Percentiles rank a stretch among this genome's conserved stretches.
phyloP scores from a whole-genome alignment of 1,284 basidiomycete species.

The Malassezia cuniculi region DNA sequence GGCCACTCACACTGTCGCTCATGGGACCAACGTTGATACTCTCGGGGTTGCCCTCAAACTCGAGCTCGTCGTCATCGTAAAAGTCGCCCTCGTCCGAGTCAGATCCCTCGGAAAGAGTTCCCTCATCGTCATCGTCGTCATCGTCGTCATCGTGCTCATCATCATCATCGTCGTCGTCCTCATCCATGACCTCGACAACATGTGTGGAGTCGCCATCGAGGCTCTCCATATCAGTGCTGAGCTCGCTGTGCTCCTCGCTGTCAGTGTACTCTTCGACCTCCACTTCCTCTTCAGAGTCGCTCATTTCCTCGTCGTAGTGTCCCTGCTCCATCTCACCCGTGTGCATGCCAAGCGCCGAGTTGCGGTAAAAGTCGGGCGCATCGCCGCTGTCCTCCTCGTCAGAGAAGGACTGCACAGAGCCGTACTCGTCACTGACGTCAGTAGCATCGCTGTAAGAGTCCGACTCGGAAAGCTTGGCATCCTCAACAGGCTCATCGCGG shows the following conservation, averaged over 20 bases:
- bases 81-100: slow-evolving; percentile 31
- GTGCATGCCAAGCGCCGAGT: slow-evolving; percentile 88
- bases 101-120: not conserved
- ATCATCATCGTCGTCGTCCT: slow-evolving; percentile 25
- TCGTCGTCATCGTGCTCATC: slow-evolving; percentile 23
- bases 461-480: slow-evolving; percentile 40
- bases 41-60: slow-evolving; percentile 45
- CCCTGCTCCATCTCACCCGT: slow-evolving; percentile 47
- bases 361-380: slow-evolving; percentile 86
- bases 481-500: slow-evolving; percentile 20
- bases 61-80: slow-evolving; percentile 54
- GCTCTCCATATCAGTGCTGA: slow-evolving; percentile 47
- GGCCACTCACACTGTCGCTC: no score
- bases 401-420: slow-evolving; percentile 31
- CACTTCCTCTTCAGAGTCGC: slow-evolving; percentile 80
- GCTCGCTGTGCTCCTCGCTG: slow-evolving; percentile 25
- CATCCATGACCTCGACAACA: slow-evolving; percentile 46
- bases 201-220: slow-evolving; percentile 41
- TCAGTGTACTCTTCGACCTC: slow-evolving; percentile 59
- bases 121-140: slow-evolving; percentile 47
- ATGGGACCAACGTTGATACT: slow-evolving; percentile 13
- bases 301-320: slow-evolving; percentile 52
- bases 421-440: not conserved
- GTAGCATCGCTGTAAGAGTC: slow-evolving; percentile 16
- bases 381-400: slow-evolving; percentile 55